Conservation (phyloP, 1,139 yeast genomes). For the Komagataea norvegica region DNA sequence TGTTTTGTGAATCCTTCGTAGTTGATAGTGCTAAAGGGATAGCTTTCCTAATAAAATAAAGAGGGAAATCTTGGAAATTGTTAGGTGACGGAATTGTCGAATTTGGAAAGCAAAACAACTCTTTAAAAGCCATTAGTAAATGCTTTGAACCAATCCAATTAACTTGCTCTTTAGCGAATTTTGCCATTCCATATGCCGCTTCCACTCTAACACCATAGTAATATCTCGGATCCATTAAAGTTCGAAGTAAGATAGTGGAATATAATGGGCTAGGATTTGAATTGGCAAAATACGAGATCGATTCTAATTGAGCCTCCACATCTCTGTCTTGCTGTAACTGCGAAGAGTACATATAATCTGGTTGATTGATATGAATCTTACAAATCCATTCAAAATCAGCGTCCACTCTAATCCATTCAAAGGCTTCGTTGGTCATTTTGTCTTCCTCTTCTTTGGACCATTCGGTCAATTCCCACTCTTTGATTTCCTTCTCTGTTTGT, state of each 20-base stretch:
- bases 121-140: conserved; percentile 63
- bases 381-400: conserved; percentile 98
- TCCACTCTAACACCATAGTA: conserved; percentile 86
- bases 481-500: conserved; percentile 52
- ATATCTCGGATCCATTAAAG: conserved; percentile 79
- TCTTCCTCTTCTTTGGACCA: conserved; percentile 74
- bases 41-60: conserved; percentile 64
- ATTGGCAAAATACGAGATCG: conserved; percentile 64
- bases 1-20: conserved; percentile 59
- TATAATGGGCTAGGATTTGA: conserved; percentile 52
- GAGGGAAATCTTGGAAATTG: conserved; percentile 64
- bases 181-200: conserved; percentile 78
- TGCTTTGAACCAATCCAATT: conserved; percentile 70
- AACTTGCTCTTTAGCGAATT: conserved; percentile 55
- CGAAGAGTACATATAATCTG: conserved; percentile 92
- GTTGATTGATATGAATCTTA: conserved; percentile 73
- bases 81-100: conserved; percentile 71
- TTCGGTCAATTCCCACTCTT: conserved; percentile 70
- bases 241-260: conserved; percentile 74
- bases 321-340: conserved; percentile 94
- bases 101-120: conserved; percentile 66
- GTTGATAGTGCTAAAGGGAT: conserved; percentile 59
- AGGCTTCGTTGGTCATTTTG: conserved; percentile 70
- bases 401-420: conserved; percentile 96
- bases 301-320: conserved; percentile 91